Evolutionary conservation across 139 green algal genomes (phyloP).

Genomic region (Tetradesmus obliquus): DNA sequence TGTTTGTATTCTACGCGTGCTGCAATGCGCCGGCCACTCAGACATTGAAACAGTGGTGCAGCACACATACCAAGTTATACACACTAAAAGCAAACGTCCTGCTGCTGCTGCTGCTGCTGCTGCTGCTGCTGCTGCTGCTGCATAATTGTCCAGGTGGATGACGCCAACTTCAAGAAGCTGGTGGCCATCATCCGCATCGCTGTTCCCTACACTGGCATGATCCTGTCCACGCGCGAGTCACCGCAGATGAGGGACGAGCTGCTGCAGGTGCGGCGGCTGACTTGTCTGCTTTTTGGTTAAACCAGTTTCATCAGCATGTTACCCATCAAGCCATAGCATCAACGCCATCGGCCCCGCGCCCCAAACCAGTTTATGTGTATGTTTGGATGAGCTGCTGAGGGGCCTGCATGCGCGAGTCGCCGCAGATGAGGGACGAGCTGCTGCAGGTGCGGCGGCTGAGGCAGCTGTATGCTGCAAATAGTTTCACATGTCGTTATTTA

Average conservation of each 20-base stretch:
- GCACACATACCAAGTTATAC: no score
- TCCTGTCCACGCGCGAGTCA: conserved; percentile 72
- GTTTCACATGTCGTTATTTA: no score
- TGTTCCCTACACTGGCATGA: conserved; percentile 84
- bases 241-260: conserved; percentile 72
- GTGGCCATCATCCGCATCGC: conserved; percentile 78
- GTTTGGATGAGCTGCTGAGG: not conserved
- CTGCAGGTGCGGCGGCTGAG: conserved; percentile 45
- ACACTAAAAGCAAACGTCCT: no score
- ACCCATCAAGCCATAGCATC: not conserved
- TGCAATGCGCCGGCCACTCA: no score
- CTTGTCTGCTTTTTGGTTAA: not conserved
- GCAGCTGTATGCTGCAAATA: no score
- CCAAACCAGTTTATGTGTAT: not conserved
- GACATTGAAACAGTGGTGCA: no score
- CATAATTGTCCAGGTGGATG: conserved; percentile 55
- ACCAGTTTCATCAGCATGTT: no score
- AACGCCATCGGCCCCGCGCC: not conserved
- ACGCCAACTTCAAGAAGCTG: conserved; percentile 79
- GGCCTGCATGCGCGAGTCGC: not conserved
- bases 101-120: not conserved
- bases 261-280: conserved; percentile 48
- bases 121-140: not conserved
- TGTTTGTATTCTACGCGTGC: no score
- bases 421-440: conserved; percentile 69